phyloP scores from a whole-genome alignment of 2,329 filamentous ascomycete species.

The Chrysoporthe deuterocubensis region DNA sequence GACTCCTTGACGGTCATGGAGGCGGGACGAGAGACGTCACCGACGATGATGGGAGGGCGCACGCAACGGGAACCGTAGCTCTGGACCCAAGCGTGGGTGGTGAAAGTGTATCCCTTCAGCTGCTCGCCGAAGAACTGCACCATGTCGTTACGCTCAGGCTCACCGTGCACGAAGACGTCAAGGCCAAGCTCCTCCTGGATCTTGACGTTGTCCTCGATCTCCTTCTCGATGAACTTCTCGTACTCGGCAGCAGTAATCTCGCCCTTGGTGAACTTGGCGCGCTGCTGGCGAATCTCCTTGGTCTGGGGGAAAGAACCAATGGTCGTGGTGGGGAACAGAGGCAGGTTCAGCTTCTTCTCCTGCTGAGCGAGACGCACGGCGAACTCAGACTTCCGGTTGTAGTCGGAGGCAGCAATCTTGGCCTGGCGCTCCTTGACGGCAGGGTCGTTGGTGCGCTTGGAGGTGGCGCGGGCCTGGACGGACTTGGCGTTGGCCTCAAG shows the following conservation, averaged over 20 bases:
- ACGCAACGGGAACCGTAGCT: slow-evolving; percentile 98
- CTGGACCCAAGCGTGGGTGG: slow-evolving; percentile 97
- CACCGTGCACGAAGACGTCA: slow-evolving; percentile 96
- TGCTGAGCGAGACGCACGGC: slow-evolving; percentile 82
- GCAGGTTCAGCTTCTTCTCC: slow-evolving; percentile 90
- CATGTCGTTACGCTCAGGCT: slow-evolving; percentile 99
- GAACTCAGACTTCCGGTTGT: slow-evolving; percentile 94
- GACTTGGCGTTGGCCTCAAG: slow-evolving; percentile 98
- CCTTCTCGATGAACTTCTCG: slow-evolving; percentile 99
- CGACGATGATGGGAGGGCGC: slow-evolving; percentile 96
- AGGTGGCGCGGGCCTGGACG: slow-evolving; percentile 86
- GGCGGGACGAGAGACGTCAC: slow-evolving; percentile 94
- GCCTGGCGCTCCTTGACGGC: slow-evolving; percentile 96
- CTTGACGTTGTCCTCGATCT: slow-evolving; percentile 93
- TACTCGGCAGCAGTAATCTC: slow-evolving; percentile 93
- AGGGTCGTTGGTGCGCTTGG: slow-evolving; percentile 94
- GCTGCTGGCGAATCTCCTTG: slow-evolving; percentile 94
- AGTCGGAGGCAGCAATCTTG: slow-evolving; percentile 80
- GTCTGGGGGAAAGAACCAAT: slow-evolving; percentile 99
- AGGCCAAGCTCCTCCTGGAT: slow-evolving; percentile 98
- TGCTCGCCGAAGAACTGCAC: slow-evolving; percentile 99
- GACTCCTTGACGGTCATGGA: slow-evolving; percentile 99
- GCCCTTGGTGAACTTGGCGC: slow-evolving; percentile 98
- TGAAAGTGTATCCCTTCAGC: slow-evolving; percentile 96
- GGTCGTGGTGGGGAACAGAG: slow-evolving; percentile 97